Base-by-base conservation (phyloP, 257 asterid species). In the Solanum pimpinellifolium region DNA sequence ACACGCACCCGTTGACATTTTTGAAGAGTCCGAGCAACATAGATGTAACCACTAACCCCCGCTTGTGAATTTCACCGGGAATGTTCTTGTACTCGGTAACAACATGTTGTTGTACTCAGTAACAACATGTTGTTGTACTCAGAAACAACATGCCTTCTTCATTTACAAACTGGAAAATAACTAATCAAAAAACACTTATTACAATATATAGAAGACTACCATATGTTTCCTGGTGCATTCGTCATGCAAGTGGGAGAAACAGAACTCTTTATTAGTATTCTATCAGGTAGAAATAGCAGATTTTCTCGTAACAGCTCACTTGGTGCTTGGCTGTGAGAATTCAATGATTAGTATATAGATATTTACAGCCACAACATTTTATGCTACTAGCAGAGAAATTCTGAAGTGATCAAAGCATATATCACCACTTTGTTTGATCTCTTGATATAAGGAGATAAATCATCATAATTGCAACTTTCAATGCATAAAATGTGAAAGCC, bases 401-500 rank as follows among this genome's bases (percentile, higher is more conserved):
- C 27, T 47, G 16, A 80, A 27, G 42, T 47, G 66, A 80, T 29
- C 85, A 80, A 47, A 47, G 69, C 27, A 18, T 80, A 29, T 80
- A 5, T 47, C 68, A 80, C 85, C 69, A 47, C 68, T 49, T 80
- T 29, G 85, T 49, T 31, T 80, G 84, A 41, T 78, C 85, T 47
- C 85, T 80, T 35, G 41, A 29, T 80, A 49, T 49, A 81, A 81
- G 29, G 85, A 49, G 44, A 81, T 49, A 81, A 81, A 81, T 49
- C 46, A 81, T 49, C 27, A 49, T 18, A 49, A 83, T 85, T 66
- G 86, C 65, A 80, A 86, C 81, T 41, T 68, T n/a, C 23, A 29
- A 85, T 76, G 70, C 31, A 85, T 83, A 86, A 83, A 41, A 82
- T 49, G 85, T 86, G 52, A 70, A 89, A 69, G 66, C 86, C 73